These are phyloP conservation scores for Blastobotrys peoriensis DNA, from an alignment of 805 yeast species.

Conservation along the genomic window DNA sequence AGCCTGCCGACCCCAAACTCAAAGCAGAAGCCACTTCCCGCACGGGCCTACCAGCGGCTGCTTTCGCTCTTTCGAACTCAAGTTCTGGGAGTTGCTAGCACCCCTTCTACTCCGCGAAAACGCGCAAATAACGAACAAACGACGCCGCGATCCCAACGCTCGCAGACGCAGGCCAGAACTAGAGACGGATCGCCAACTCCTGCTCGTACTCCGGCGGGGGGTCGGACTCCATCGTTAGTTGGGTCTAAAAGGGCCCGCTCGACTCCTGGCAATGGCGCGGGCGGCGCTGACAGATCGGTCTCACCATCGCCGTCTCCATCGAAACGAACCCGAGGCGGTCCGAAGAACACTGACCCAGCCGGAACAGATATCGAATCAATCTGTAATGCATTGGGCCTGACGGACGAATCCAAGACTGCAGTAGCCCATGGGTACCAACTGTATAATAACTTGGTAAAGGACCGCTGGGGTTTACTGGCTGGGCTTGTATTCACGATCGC, in stretches of 20 bases:
- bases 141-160: neutral
- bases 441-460: conserved; percentile 29
- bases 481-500: conserved; percentile 28
- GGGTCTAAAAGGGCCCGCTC: conserved; percentile 1
- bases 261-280: conserved; percentile 3
- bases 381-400: conserved; percentile 15
- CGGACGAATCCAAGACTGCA: conserved; percentile 18
- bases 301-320: conserved; percentile 12
- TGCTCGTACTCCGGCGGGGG: neutral
- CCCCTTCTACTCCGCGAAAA: neutral
- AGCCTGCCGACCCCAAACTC: conserved; percentile 13
- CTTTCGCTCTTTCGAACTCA: conserved; percentile 17
- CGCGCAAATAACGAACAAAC: neutral
- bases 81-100: conserved; percentile 5
- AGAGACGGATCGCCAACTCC: neutral
- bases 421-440: conserved; percentile 24
- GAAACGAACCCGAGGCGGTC: conserved; percentile 14
- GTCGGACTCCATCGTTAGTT: neutral
- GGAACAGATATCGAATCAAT: conserved; percentile 14
- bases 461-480: conserved; percentile 30
- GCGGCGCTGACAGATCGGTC: conserved; percentile 1
- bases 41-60: conserved; percentile 16
- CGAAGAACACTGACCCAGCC: conserved; percentile 20
- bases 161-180: neutral
- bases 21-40: conserved; percentile 20